These are phyloP conservation scores for Claviceps africana DNA, from an alignment of 2,329 filamentous ascomycete species.

Conservation along the genomic window DNA sequence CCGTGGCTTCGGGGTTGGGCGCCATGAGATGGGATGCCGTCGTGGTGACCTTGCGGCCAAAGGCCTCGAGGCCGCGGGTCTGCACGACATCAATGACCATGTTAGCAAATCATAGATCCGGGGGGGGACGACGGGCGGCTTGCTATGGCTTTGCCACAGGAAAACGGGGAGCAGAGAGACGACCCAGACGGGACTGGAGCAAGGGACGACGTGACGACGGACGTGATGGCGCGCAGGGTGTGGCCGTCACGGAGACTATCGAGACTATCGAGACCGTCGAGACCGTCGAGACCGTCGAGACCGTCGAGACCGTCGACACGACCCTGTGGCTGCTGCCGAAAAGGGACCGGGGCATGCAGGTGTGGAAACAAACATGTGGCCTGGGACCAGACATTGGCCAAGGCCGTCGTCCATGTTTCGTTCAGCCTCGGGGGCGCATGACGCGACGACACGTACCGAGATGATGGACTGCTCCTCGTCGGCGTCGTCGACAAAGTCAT, in stretches of 20 bases:
- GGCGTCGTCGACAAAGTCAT: conserved; percentile 32
- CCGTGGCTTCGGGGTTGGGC: conserved; percentile 36
- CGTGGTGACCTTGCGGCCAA: conserved; percentile 85
- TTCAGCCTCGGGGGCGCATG: background rate
- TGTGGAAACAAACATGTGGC: no score
- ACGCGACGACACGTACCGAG: conserved; percentile 18
- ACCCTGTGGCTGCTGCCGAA: background rate
- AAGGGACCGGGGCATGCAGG: background rate
- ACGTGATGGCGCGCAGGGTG: background rate
- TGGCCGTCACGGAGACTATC: background rate
- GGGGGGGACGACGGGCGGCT: no score
- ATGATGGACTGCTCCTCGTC: conserved; percentile 35
- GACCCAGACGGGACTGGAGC: no score
- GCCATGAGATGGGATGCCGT: conserved; percentile 85
- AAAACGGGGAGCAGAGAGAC: no score
- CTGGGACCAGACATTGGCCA: no score
- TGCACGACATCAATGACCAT: conserved; percentile 22
- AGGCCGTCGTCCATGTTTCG: no score
- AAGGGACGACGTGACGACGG: conserved; percentile 2
- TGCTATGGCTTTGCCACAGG: no score
- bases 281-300: no score
- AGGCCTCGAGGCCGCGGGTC: conserved; percentile 81
- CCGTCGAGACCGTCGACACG: no score
- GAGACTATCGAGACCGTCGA: no score
- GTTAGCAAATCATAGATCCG: no score